Conservation (phyloP, 257 asterid genomes). For the Plantago elongata region DNA sequence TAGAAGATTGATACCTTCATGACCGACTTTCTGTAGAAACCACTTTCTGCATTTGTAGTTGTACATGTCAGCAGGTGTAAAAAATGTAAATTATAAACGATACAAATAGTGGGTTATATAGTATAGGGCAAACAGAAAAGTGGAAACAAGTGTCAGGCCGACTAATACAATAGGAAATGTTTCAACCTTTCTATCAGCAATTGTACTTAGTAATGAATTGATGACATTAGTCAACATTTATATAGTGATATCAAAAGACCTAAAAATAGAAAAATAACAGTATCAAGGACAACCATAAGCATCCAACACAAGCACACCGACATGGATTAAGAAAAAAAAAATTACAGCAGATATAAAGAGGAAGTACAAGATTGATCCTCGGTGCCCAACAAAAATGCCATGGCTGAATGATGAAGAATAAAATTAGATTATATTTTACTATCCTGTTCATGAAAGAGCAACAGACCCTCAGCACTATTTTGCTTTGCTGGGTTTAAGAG, state of each 20-base stretch:
- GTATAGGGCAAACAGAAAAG: neutral
- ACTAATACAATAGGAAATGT: neutral
- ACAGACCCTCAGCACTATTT: no score
- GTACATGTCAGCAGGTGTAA: slow-evolving; percentile 24
- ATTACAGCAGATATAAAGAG: neutral
- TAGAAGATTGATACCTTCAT: slow-evolving; percentile 55
- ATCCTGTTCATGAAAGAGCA: no score
- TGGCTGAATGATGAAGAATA: no score
- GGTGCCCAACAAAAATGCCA: no score
- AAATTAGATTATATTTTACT: no score
- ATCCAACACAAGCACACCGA: neutral
- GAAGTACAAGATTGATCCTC: neutral
- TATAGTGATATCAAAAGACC: neutral
- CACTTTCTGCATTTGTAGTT: slow-evolving; percentile 62
- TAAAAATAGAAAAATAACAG: neutral
- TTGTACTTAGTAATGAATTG: neutral
- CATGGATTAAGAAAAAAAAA: neutral
- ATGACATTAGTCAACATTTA: neutral
- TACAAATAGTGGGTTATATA: slow-evolving; percentile 6
- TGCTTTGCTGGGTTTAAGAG: no score
- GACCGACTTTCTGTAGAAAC: slow-evolving; percentile 91
- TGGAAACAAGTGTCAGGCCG: slow-evolving; percentile 4
- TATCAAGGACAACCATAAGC: slow-evolving; percentile 6
- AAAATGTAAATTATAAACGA: neutral
- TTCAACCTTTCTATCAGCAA: neutral